Evolutionary conservation across 495 filamentous ascomycete genomes (phyloP).

Genomic region (Podospora fimiseda): DNA sequence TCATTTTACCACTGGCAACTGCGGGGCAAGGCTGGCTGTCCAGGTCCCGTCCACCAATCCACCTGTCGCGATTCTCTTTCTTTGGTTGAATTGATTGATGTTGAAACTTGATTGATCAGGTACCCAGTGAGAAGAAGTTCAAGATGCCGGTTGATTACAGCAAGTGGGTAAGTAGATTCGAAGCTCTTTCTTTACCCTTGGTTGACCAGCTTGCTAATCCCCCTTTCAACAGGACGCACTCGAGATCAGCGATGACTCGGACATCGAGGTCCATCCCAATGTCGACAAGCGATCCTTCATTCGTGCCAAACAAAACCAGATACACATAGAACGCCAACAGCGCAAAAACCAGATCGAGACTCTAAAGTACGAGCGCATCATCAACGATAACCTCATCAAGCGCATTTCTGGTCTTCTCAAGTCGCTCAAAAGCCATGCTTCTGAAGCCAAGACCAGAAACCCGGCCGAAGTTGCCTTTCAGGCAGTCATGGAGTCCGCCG

Average conservation of each 20-base stretch:
- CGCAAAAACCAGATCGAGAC: slow-evolving; percentile 85
- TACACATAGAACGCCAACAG: slow-evolving; percentile 79
- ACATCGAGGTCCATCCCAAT: slow-evolving; percentile 97
- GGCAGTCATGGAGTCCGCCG: slow-evolving; percentile 70
- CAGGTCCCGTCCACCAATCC: background rate
- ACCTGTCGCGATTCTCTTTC: no score
- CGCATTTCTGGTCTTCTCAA: slow-evolving; percentile 73
- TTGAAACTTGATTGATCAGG: background rate
- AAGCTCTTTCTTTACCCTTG: background rate
- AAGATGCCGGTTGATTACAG: slow-evolving; percentile 90
- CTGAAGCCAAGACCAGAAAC: slow-evolving; percentile 54
- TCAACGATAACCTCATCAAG: slow-evolving; percentile 83
- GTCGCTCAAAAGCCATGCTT: slow-evolving; percentile 60
- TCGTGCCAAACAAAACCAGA: slow-evolving; percentile 94
- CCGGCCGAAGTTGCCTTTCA: slow-evolving; percentile 81
- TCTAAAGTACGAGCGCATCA: slow-evolving; percentile 81
- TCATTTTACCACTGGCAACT: background rate
- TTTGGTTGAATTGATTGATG: background rate
- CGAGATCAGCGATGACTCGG: slow-evolving; percentile 95
- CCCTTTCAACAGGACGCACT: slow-evolving; percentile 60
- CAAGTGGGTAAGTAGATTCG: slow-evolving; percentile 63
- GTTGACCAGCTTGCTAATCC: background rate
- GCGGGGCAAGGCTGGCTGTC: background rate
- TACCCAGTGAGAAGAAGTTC: no score
- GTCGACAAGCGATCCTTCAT: slow-evolving; percentile 99